Conservation (phyloP, 768 basidiomycete species). For the Austroboletus festivus region DNA sequence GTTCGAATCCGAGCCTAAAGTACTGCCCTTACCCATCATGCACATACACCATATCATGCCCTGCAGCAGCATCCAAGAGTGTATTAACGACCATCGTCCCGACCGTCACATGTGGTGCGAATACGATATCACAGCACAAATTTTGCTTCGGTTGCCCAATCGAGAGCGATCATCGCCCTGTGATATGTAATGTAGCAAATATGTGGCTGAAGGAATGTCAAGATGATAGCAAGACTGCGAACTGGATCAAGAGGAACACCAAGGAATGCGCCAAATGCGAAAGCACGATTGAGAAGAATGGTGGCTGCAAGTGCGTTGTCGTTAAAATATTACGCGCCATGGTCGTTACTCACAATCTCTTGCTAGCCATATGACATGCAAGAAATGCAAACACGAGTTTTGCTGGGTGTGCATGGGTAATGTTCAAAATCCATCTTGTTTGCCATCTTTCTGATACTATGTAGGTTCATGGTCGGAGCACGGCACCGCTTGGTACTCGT, state of each 20-base stretch:
- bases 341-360: conserved; percentile 26
- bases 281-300: conserved; percentile 99
- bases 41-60: conserved; percentile 90
- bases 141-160: conserved; percentile 96
- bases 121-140: conserved; percentile 54
- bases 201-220: conserved; percentile 97
- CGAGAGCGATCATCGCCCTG: conserved; percentile 87
- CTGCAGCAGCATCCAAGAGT: conserved; percentile 70
- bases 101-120: conserved; percentile 80
- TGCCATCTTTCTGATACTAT: conserved; percentile 9
- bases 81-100: conserved; percentile 80
- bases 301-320: conserved; percentile 93
- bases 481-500: conserved; percentile 96
- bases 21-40: conserved; percentile 97
- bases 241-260: conserved; percentile 99
- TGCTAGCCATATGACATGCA: conserved; percentile 97
- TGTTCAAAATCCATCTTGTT: conserved; percentile 18
- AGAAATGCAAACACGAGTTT: conserved; percentile 98
- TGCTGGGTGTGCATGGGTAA: conserved; percentile 99
- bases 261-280: conserved; percentile 97
- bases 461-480: conserved; percentile 95
- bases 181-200: conserved; percentile 83
- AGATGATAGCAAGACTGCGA: conserved; percentile 97
- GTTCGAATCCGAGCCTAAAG: conserved; percentile 75
- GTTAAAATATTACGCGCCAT: conserved; percentile 69